Conservation (phyloP, 352 stramenopile species). For the Phytophthora sp. region DNA sequence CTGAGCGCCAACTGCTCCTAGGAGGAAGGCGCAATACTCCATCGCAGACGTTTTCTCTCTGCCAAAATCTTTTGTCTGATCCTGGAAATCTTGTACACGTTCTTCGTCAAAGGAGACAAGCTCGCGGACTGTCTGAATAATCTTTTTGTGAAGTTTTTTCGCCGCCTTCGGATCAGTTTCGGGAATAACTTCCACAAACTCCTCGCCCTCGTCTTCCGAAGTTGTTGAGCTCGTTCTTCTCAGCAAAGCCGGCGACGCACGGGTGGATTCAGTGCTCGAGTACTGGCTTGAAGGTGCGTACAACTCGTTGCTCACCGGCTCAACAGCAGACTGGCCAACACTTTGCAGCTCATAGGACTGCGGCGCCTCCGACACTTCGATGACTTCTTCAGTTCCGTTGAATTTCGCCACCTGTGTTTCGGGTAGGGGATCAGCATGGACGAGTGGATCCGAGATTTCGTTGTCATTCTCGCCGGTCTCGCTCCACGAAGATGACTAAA, state of each 20-base stretch:
- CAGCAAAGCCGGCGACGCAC: constrained; percentile 20
- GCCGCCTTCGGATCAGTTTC: constrained; percentile 63
- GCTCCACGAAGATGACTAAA: constrained; percentile 19
- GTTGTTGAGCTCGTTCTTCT: constrained; percentile 33
- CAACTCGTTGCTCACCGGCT: constrained; percentile 22
- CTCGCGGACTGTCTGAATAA: constrained; percentile 69
- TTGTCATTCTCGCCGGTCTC: constrained; percentile 19
- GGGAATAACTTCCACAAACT: constrained; percentile 57
- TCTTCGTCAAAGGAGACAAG: constrained; percentile 70
- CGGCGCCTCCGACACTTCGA: constrained; percentile 4
- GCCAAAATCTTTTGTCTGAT: constrained; percentile 82
- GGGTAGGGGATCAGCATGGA: constrained; percentile 4
- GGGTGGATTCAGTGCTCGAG: constrained; percentile 22
- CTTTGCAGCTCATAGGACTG: constrained; percentile 14
- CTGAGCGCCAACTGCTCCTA: constrained; percentile 68
- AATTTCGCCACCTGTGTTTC: constrained; percentile 11
- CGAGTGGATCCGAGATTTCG: background rate
- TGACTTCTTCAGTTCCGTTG: constrained; percentile 16
- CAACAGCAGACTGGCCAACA: constrained; percentile 16
- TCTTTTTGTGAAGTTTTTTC: constrained; percentile 78
- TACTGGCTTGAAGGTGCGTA: constrained; percentile 23
- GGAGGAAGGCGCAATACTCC: constrained; percentile 81
- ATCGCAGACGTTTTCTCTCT: constrained; percentile 67
- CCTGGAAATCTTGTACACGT: constrained; percentile 79
- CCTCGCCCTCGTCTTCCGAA: constrained; percentile 58